Base-by-base conservation (phyloP, 1,139 yeast species). In the Candida sojae region DNA sequence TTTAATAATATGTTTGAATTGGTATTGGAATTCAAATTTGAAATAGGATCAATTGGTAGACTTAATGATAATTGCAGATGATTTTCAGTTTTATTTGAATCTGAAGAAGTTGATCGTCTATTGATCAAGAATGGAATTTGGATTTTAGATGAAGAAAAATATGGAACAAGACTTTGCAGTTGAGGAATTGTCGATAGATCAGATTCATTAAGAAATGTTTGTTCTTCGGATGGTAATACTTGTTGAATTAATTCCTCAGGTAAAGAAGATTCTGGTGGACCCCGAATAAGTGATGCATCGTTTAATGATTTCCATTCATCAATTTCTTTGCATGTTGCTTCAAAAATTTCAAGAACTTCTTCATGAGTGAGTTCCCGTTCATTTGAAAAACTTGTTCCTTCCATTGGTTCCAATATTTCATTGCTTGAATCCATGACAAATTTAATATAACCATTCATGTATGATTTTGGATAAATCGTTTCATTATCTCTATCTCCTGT, bases 321-420 rank as follows among this genome's bases (percentile, higher is more conserved):
- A 41, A 51, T 51, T 42, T 53, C 54, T 26, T 49, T 43, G 33
- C 56, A 53, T 17, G 56, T 45, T 34, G 43, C 48, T 53, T 53
- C 56, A 44, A 53, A 51, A 7, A 51, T 39, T 38, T 47, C 52
- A 45, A 48, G 26, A 12, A 48, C 49, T 39, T 53, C 51, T 12
- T 51, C 53, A 36, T 47, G 48, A 32, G 48, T 46, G 7, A 48
- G 43, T 28, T 47, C 48, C 13, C 30, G 41, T 23, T 23, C 36
- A 26, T 26, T 17, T 11, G 9, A 5, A 28, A n/a, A 12, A 8
- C 13, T 17, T n/a, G 17, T 38, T 8, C 12, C 26, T 28, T 39
- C 42, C 25, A 44, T 47, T 28, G 47, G 41, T 12, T 44, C 47
- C 28, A 44, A 26, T 17, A 31, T 12, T 10, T 28, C 42, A 28